Base-by-base conservation (phyloP, 2,329 filamentous ascomycete species). In the Aspergillus sp. region DNA sequence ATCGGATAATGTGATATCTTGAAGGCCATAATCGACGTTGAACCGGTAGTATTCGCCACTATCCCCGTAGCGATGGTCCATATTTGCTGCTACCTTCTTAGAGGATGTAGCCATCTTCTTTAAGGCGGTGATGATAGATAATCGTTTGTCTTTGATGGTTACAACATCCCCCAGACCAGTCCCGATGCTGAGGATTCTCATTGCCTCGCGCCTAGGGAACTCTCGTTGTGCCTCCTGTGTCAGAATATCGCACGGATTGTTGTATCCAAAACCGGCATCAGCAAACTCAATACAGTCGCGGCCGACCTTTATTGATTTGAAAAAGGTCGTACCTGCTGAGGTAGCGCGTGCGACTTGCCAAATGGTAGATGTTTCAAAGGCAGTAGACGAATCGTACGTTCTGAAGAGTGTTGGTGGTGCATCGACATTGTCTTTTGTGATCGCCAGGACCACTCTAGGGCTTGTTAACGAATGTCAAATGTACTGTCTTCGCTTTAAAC, bases 261-360 rank as follows among this genome's bases (percentile, higher is more conserved):
- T 63, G 2, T 44, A 43, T 0, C 47, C 40, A n/a, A 55, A 33
- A 2, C 43, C 55, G 3, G 55, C 59, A 33, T 62, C 55, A 0
- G 60, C 42, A 8, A 55, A 61, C 2, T 41, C 30, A n/a, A n/a
- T n/a, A 0, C 32, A 34, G 12, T 39, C 32, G n/a, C 14, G 26
- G n/a, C 38, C 45, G 4, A 54, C 35, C 4, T 12, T 24, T 0
- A 44, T 34, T 1, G 39, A 8, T 2, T 46, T 39, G 30, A 55
- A 54, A 5, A 32, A 52, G 2, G 26, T 26, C 1, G 69, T 68
- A 0, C 69, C 69, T 2, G 70, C 70, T 1, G 64, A 68, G 0
- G 69, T 72, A 2, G 69, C 70, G 5, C 68, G 50, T 0, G 66
- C 69, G 1, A 70, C 69, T 46, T 71, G 51, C 60, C 68, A 73